Conservation (phyloP, 257 asterid species). For the Salvia miltiorrhiza region DNA sequence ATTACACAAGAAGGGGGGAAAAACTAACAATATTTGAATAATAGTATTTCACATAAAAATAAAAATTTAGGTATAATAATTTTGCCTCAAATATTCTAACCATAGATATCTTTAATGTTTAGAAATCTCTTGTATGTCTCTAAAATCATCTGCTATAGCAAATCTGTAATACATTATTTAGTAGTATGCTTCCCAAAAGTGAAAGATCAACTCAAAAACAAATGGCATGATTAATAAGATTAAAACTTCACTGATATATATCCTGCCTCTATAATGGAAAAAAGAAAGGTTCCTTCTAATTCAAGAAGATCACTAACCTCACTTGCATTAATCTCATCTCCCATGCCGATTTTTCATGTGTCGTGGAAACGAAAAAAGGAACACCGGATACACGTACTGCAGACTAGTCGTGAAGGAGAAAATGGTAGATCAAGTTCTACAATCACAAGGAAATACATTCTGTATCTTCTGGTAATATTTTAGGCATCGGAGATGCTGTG, state of each 20-base stretch:
- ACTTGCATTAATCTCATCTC: constrained; percentile 17
- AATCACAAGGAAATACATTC: constrained; percentile 42
- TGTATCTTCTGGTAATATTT: constrained; percentile 45
- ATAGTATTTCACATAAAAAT: not conserved
- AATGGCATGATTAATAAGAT: not conserved
- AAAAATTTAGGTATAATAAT: not conserved
- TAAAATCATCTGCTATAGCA: not conserved
- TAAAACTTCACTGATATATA: constrained; percentile 12
- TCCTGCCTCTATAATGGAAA: constrained; percentile 34
- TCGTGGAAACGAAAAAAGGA: not conserved
- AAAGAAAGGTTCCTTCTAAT: constrained; percentile 3
- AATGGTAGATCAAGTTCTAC: not conserved
- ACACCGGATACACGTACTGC: no score
- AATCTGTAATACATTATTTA: not conserved
- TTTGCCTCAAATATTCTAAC: not conserved
- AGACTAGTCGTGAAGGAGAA: not conserved
- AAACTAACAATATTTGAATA: not conserved
- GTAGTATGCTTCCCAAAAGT: not conserved
- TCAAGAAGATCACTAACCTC: constrained; percentile 28
- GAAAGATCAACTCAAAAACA: not conserved
- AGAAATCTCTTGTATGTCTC: not conserved
- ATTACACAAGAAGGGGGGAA: not conserved
- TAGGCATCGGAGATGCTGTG: constrained; percentile 60
- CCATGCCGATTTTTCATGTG: not conserved
- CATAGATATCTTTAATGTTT: not conserved